Evolutionary conservation across 768 basidiomycete genomes (phyloP).

Genomic region (Omphalotus guepiniiformis): DNA sequence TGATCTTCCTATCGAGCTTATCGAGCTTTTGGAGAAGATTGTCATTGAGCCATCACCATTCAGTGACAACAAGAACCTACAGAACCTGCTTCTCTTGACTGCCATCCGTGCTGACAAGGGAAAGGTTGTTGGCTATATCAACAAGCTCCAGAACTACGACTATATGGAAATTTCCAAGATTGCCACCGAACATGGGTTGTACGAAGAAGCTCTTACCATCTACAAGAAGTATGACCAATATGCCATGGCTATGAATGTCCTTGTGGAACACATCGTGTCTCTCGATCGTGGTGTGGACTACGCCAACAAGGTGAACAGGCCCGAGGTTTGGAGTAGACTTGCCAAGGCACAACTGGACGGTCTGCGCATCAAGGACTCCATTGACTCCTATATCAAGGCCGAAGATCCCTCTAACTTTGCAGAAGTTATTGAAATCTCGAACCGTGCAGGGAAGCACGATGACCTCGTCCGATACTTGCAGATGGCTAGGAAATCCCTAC

Average conservation of each 20-base stretch:
- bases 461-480: slow-evolving; percentile 96
- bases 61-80: slow-evolving; percentile 94
- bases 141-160: slow-evolving; percentile 95
- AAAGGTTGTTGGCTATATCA: slow-evolving; percentile 97
- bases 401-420: slow-evolving; percentile 90
- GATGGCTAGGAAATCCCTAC: slow-evolving; percentile 95
- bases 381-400: slow-evolving; percentile 98
- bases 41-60: slow-evolving; percentile 96
- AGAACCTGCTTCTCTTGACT: slow-evolving; percentile 91
- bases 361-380: slow-evolving; percentile 95
- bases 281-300: slow-evolving; percentile 96
- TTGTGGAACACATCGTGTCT: slow-evolving; percentile 97
- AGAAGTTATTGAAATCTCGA: slow-evolving; percentile 95
- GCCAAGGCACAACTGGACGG: slow-evolving; percentile 99
- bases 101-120: slow-evolving; percentile 98
- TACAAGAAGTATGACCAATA: slow-evolving; percentile 98
- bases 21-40: slow-evolving; percentile 98
- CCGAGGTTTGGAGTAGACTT: slow-evolving; percentile 95
- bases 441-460: slow-evolving; percentile 85
- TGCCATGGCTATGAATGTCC: slow-evolving; percentile 92
- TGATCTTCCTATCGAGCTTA: slow-evolving; percentile 94
- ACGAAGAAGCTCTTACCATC: slow-evolving; percentile 94
- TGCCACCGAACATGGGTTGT: slow-evolving; percentile 91
- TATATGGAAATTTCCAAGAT: slow-evolving; percentile 93
- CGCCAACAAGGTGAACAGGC: slow-evolving; percentile 93